These are phyloP conservation scores for Escovopsis sp. DNA, from an alignment of 2,329 filamentous ascomycete genomes.

Conservation along the genomic window DNA sequence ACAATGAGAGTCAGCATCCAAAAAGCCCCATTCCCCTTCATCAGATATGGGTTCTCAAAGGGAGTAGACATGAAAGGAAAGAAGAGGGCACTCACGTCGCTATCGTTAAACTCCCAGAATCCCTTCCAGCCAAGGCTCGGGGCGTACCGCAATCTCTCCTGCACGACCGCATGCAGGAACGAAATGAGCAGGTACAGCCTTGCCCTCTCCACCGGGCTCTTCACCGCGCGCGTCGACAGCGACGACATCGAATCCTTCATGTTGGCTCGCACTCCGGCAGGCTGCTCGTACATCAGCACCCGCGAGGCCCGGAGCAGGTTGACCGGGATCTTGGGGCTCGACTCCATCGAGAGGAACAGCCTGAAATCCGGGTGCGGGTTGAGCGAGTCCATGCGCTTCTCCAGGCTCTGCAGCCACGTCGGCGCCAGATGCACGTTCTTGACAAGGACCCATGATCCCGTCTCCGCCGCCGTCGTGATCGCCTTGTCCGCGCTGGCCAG, in stretches of 20 bases:
- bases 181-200: constrained; percentile 82
- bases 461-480: constrained; percentile 79
- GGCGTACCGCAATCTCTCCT: constrained; percentile 87
- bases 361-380: constrained; percentile 90
- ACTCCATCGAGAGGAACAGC: constrained; percentile 95
- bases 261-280: constrained; percentile 88
- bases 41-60: background rate
- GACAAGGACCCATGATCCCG: constrained; percentile 89
- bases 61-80: background rate
- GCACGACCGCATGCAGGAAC: constrained; percentile 90
- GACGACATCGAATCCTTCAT: constrained; percentile 96
- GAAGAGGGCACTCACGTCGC: constrained; percentile 59
- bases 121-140: constrained; percentile 93
- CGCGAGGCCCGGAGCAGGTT: constrained; percentile 86
- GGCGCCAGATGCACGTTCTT: constrained; percentile 98
- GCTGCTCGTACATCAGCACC: constrained; percentile 95
- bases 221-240: constrained; percentile 58
- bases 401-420: constrained; percentile 89
- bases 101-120: constrained; percentile 99
- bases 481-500: constrained; percentile 88
- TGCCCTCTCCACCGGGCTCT: constrained; percentile 78
- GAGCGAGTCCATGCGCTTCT: constrained; percentile 91
- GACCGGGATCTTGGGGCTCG: constrained; percentile 90
- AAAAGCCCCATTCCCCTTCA: background rate
- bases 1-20: constrained; percentile 4